Percentiles rank a stretch among this genome's conserved stretches.
Evolutionary conservation across 306 rosid genomes (phyloP).

Genomic region (Vachellia collinsii): DNA sequence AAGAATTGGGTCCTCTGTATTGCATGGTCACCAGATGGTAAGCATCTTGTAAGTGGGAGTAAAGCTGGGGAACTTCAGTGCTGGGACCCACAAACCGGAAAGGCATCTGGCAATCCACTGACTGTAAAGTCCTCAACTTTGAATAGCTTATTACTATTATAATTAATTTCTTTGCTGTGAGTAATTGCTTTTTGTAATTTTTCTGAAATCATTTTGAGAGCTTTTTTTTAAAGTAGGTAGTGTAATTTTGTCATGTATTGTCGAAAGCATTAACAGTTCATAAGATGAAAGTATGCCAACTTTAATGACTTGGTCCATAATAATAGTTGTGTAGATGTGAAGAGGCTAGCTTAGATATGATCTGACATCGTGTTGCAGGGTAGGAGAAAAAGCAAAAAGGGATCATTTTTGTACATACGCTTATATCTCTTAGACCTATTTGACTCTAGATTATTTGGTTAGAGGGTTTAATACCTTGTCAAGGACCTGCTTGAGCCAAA

Average conservation of each 20-base stretch:
- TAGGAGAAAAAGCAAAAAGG: background rate
- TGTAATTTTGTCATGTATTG: background rate
- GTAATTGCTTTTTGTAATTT: background rate
- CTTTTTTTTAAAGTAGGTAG: background rate
- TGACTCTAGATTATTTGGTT: background rate
- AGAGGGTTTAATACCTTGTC: background rate
- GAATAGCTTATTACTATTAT: background rate
- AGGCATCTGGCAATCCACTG: slow-evolving; percentile 68
- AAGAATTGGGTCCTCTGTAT: slow-evolving; percentile 92
- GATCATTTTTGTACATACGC: background rate
- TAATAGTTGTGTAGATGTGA: background rate
- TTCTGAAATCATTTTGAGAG: background rate
- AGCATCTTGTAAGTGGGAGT: slow-evolving; percentile 95
- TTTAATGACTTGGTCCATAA: background rate
- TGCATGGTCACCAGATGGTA: slow-evolving; percentile 96
- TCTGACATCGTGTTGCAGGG: background rate
- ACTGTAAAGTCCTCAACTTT: slow-evolving; percentile 51
- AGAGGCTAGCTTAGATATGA: background rate
- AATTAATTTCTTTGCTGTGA: background rate
- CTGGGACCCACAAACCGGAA: slow-evolving; percentile 95
- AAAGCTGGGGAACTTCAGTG: slow-evolving; percentile 84
- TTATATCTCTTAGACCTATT: background rate
- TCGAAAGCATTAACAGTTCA: background rate
- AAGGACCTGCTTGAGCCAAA: background rate
- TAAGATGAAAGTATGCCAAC: background rate